Conservation (phyloP, 2,329 filamentous ascomycete genomes). For the Nigrospora oryzae region DNA sequence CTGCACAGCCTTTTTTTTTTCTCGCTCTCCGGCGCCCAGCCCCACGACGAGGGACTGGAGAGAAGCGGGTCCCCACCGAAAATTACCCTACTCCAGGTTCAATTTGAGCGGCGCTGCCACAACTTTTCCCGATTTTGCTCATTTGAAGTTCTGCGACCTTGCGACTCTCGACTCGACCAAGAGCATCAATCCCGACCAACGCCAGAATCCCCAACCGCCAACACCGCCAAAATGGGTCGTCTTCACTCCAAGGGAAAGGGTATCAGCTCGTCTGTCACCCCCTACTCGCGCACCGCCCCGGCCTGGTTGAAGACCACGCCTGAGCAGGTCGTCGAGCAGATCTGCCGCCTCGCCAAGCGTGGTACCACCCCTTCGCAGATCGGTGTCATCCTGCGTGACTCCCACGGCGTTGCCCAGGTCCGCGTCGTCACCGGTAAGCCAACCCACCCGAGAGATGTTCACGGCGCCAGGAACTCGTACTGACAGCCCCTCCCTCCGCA, state of each 20-base stretch:
- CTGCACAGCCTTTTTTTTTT: too few relatives aligned
- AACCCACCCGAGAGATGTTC: background rate
- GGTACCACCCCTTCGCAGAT: slow-evolving; percentile 98
- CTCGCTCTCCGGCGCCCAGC: too few relatives aligned
- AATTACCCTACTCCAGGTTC: too few relatives aligned
- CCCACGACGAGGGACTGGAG: too few relatives aligned
- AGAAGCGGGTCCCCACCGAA: too few relatives aligned
- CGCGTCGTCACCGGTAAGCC: slow-evolving; percentile 88
- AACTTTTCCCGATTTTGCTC: slow-evolving; percentile 1
- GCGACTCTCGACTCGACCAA: slow-evolving; percentile 5
- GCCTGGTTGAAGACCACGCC: slow-evolving; percentile 98
- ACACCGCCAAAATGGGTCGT: slow-evolving; percentile 73
- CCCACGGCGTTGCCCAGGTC: slow-evolving; percentile 96
- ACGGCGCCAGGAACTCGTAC: slow-evolving; percentile 1
- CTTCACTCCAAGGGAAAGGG: slow-evolving; percentile 99
- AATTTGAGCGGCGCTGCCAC: too few relatives aligned
- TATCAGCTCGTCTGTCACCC: slow-evolving; percentile 90
- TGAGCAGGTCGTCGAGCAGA: slow-evolving; percentile 97
- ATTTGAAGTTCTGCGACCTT: background rate
- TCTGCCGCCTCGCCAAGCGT: slow-evolving; percentile 98
- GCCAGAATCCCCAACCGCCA: slow-evolving; percentile 13
- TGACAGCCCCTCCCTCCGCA: slow-evolving; percentile 25
- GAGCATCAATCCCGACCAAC: slow-evolving; percentile 14
- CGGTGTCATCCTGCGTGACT: slow-evolving; percentile 96
- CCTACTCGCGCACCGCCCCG: slow-evolving; percentile 89